Evolutionary conservation across 2,329 filamentous ascomycete genomes (phyloP).

Genomic region (Didymella sp.): DNA sequence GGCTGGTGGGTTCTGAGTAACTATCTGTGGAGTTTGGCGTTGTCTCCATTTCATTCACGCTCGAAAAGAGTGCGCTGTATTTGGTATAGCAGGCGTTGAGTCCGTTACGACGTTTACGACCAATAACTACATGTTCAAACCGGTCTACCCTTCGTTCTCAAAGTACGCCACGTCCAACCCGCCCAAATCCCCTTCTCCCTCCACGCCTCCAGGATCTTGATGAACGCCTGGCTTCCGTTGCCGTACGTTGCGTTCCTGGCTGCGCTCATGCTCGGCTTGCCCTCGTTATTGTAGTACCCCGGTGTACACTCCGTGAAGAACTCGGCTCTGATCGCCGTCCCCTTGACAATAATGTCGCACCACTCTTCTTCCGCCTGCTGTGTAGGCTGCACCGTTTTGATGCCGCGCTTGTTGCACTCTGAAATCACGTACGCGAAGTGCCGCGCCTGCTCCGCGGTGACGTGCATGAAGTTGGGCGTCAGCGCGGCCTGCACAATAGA

Average conservation of each 20-base stretch:
- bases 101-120: not conserved
- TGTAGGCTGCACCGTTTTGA: conserved; percentile 55
- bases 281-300: conserved; percentile 57
- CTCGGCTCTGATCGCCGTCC: conserved; percentile 51
- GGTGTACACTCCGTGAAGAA: conserved; percentile 61
- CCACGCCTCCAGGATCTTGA: conserved; percentile 45
- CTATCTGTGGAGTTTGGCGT: not conserved
- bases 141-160: not conserved
- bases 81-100: not conserved
- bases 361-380: conserved; percentile 58
- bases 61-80: not conserved
- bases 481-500: conserved; percentile 30
- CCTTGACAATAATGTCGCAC: conserved; percentile 51
- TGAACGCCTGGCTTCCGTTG: conserved; percentile 41
- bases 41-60: too few species aligned
- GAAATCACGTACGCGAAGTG: conserved; percentile 58
- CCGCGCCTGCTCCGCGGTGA: conserved; percentile 36
- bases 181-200: conserved; percentile 35
- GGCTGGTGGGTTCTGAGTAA: conserved; percentile 17
- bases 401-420: conserved; percentile 40
- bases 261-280: conserved; percentile 19
- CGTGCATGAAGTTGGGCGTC: conserved; percentile 38
- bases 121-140: not conserved
- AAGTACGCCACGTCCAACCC: conserved; percentile 38
- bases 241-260: conserved; percentile 41